A percentile compares a stretch with the other conserved stretches of the same genome.
These are phyloP conservation scores for Mrakia gelida DNA, from an alignment of 768 basidiomycete genomes.

Conservation along the genomic window DNA sequence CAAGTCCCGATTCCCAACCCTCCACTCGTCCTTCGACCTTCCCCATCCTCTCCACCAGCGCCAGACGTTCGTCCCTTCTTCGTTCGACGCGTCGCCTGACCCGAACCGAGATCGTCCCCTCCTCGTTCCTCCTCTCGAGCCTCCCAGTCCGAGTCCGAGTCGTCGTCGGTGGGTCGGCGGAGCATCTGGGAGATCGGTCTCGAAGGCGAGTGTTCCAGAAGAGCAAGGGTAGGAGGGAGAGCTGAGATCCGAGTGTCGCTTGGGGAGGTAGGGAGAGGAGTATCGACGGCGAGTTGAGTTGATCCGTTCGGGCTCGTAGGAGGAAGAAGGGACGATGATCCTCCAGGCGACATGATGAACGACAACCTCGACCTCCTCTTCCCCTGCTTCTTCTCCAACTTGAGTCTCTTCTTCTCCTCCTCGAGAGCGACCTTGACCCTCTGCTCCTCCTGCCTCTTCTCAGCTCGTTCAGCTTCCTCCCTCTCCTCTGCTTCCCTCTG, in stretches of 20 bases:
- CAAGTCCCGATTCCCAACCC: conserved; percentile 16
- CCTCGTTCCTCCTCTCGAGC: not conserved
- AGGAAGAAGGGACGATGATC: not conserved
- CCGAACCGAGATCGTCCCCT: not conserved
- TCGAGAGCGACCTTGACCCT: not conserved
- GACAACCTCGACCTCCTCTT: conserved; percentile 10
- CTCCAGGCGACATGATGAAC: not conserved
- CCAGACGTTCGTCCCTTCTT: not conserved
- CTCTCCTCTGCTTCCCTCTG: conserved; percentile 26
- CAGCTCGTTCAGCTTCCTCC: not conserved
- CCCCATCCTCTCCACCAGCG: not conserved
- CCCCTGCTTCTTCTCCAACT: conserved; percentile 19
- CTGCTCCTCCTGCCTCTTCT: conserved; percentile 15
- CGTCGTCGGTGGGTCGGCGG: not conserved
- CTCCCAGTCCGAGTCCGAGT: conserved; percentile 5
- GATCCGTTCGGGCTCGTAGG: not conserved
- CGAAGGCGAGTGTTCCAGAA: not conserved
- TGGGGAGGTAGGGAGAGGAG: not conserved
- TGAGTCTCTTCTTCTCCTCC: conserved; percentile 17
- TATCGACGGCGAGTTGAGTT: not conserved
- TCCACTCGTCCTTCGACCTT: not conserved
- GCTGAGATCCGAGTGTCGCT: not conserved
- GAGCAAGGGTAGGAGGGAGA: not conserved
- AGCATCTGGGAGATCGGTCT: not conserved
- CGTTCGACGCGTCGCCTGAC: not conserved